Conservation (phyloP, 495 filamentous ascomycete species). For the Talaromyces adpressus region DNA sequence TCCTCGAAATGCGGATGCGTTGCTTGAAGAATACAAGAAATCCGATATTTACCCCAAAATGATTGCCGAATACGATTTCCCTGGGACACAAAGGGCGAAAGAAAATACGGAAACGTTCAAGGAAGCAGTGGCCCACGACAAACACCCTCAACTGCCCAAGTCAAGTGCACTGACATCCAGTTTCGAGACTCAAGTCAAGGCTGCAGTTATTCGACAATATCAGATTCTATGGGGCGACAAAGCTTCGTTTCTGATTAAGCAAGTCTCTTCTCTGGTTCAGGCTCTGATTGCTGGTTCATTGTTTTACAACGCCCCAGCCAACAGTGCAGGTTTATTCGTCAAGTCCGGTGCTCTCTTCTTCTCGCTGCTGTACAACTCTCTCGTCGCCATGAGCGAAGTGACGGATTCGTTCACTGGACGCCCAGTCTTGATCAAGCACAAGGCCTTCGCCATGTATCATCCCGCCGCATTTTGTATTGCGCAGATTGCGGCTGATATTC, state of each 20-base stretch:
- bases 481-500: conserved; percentile 62
- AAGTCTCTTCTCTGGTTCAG: conserved; percentile 34
- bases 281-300: conserved; percentile 35
- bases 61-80: conserved; percentile 44
- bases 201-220: conserved; percentile 46
- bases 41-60: conserved; percentile 27
- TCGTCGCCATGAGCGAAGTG: conserved; percentile 66
- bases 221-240: conserved; percentile 56
- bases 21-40: conserved; percentile 32
- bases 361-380: conserved; percentile 63
- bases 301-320: conserved; percentile 31
- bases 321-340: conserved; percentile 40
- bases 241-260: conserved; percentile 53
- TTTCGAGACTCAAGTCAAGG: conserved; percentile 50
- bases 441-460: conserved; percentile 66
- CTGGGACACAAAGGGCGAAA: conserved; percentile 32
- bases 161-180: conserved; percentile 50
- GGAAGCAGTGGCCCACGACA: conserved; percentile 36
- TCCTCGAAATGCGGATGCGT: conserved; percentile 36
- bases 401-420: conserved; percentile 61
- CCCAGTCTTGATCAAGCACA: conserved; percentile 70
- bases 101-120: conserved; percentile 43
- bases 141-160: conserved; percentile 30
- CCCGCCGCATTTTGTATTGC: conserved; percentile 67
- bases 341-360: conserved; percentile 62